Base-by-base conservation (phyloP, 371 early-diverging fungal species). In the Lichtheimia ornata region DNA sequence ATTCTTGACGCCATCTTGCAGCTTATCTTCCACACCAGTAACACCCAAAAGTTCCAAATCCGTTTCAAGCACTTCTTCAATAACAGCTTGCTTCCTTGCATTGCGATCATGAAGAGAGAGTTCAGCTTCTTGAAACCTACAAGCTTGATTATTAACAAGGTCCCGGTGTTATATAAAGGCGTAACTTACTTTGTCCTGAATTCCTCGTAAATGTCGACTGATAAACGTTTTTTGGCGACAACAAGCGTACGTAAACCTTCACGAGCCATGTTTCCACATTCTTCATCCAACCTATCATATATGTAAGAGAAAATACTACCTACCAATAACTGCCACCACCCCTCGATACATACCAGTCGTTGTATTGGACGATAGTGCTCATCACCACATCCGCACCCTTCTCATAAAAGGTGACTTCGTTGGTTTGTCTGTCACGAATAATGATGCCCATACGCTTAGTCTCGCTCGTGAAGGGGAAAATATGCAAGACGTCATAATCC, bases 321-420 rank as follows among this genome's bases (percentile, higher is more conserved):
- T 7, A 30, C 35, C 35, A 35, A 40, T n/a, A 14, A 0, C 12
- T 11, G 12, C 7, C 50, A 42, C 9, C 18, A 18, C 27, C 49
- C 13, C 44, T 18, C 4, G 9, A 17, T n/a, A 11, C 56, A 28
- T 65, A 68, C 99, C 99, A 99, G 72, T 99, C 99, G 76, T 94
- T 99, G 65, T 89, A 88, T 70, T 91, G 91, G 7, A 99, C 93
- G 59, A 99, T 91, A 57, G 77, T 73, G 53, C 88, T 72, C 99
- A 99, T 99, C 2, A 97, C 97, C 0, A 88, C 85, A 84, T 99
- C 99, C 0, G 99, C 99, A 4, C 99, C 99, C 82, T 99, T 99
- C 69, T 94, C 83, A 67, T 91, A 94, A 66, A 99, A 97, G 3
- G 80, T 77, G 56, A 92, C 88, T 53, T 94, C 90, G 24, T 83